A percentile compares a stretch with the other conserved stretches of the same genome.
Evolutionary conservation across 2,329 filamentous ascomycete genomes (phyloP).

Genomic region (Ophiostoma pallidulum): DNA sequence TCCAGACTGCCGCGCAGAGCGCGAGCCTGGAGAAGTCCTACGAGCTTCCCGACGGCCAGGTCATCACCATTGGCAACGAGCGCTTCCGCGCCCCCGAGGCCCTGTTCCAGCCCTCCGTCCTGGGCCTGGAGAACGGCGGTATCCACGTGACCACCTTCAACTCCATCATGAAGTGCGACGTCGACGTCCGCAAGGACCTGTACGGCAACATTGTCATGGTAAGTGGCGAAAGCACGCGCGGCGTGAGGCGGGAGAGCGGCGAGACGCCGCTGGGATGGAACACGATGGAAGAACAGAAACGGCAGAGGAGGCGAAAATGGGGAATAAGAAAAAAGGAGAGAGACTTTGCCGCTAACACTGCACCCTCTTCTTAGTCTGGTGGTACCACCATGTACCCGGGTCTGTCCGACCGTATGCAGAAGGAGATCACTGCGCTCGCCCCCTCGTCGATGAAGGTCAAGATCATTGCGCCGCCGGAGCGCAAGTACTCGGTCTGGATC

Average conservation of each 20-base stretch:
- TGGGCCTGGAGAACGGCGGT: conserved; percentile 96
- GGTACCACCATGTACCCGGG: conserved; percentile 99
- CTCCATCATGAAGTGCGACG: conserved; percentile 99
- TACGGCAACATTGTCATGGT: conserved; percentile 99
- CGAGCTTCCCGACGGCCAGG: conserved; percentile 97
- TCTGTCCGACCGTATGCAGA: conserved; percentile 99
- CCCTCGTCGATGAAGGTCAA: conserved; percentile 99
- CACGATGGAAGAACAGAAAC: not conserved
- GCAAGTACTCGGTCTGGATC: conserved; percentile 99
- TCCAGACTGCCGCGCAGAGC: conserved; percentile 98
- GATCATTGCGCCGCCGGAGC: conserved; percentile 99
- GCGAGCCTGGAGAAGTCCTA: conserved; percentile 99
- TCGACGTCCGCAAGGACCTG: conserved; percentile 99
- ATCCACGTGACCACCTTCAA: conserved; percentile 99
- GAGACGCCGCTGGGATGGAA: too few relatives aligned
- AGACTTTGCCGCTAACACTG: conserved; percentile 23
- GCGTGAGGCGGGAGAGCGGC: not conserved
- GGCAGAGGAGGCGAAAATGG: too few relatives aligned
- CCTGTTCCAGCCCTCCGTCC: conserved; percentile 96
- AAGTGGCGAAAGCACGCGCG: conserved; percentile 32
- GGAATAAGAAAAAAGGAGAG: not conserved
- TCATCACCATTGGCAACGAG: conserved; percentile 99
- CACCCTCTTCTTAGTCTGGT: conserved; percentile 63
- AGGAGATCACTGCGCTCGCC: conserved; percentile 99
- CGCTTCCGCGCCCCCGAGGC: conserved; percentile 99